Evolutionary conservation across 1,139 yeast species (phyloP).

Genomic region (Nakaseomyces glabratus): DNA sequence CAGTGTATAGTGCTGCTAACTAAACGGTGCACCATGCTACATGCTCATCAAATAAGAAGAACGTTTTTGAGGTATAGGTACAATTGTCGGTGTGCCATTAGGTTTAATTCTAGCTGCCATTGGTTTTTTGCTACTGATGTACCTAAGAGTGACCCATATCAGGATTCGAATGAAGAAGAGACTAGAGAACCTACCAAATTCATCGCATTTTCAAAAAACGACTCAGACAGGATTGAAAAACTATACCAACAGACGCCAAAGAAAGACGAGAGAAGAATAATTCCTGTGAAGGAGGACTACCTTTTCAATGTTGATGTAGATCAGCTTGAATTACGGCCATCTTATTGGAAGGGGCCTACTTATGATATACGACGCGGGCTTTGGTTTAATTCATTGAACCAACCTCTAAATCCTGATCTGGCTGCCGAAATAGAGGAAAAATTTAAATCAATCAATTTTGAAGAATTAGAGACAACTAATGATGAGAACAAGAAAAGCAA

Average conservation of each 20-base stretch:
- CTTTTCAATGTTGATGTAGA: conserved; percentile 62
- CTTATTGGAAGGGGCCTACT: conserved; percentile 84
- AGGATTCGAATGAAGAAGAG: conserved; percentile 38
- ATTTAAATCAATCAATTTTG: conserved; percentile 30
- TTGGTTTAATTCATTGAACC: conserved; percentile 64
- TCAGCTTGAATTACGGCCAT: conserved; percentile 49
- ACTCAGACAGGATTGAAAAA: conserved; percentile 52
- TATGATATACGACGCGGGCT: conserved; percentile 78
- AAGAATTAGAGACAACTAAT: conserved; percentile 17
- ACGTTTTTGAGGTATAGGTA: too few relatives aligned
- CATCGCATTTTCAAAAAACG: conserved; percentile 57
- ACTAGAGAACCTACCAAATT: conserved; percentile 49
- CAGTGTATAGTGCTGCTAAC: too few relatives aligned
- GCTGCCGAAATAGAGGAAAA: conserved; percentile 54
- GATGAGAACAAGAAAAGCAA: conserved; percentile 25
- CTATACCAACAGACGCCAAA: conserved; percentile 32
- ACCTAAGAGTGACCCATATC: conserved; percentile 59
- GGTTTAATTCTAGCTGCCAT: too few relatives aligned
- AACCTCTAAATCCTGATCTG: conserved; percentile 47
- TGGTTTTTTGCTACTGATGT: conserved; percentile 85
- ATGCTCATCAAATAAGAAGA: conserved; percentile 11
- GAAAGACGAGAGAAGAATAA: conserved; percentile 13
- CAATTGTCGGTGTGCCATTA: too few relatives aligned
- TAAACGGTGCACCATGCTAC: too few relatives aligned
- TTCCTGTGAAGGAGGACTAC: conserved; percentile 74